These are phyloP conservation scores for Fusarium cicatricum DNA, from an alignment of 2,329 filamentous ascomycete genomes.

Conservation along the genomic window DNA sequence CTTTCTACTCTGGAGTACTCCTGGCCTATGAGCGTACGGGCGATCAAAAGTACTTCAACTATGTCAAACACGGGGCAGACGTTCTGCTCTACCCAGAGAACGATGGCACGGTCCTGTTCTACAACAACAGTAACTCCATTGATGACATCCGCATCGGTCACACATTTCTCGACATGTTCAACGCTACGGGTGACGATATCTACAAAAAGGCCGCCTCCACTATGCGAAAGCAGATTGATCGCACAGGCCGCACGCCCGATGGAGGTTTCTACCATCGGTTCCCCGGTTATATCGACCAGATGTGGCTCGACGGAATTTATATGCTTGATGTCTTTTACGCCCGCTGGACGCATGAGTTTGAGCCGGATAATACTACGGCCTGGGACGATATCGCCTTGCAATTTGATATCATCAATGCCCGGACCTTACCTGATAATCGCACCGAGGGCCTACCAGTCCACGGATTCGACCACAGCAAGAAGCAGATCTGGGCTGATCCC, in stretches of 20 bases:
- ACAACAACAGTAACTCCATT: slow-evolving; percentile 29
- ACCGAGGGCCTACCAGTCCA: slow-evolving; percentile 27
- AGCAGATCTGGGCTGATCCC: slow-evolving; percentile 30
- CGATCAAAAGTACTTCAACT: slow-evolving; percentile 35
- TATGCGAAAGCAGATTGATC: slow-evolving; percentile 26
- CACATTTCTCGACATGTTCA: slow-evolving; percentile 29
- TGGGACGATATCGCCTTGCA: slow-evolving; percentile 33
- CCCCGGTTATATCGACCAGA: slow-evolving; percentile 38
- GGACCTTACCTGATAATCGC: slow-evolving; percentile 5
- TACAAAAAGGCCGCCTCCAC: slow-evolving; percentile 24
- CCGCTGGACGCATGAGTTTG: slow-evolving; percentile 31
- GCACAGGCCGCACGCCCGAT: slow-evolving; percentile 23
- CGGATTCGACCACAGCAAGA: slow-evolving; percentile 28
- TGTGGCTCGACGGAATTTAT: slow-evolving; percentile 34
- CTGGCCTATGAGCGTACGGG: slow-evolving; percentile 33
- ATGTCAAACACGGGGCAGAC: slow-evolving; percentile 37
- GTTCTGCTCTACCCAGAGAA: slow-evolving; percentile 35
- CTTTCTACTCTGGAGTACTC: slow-evolving; percentile 28
- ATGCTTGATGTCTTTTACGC: slow-evolving; percentile 35
- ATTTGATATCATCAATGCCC: slow-evolving; percentile 23
- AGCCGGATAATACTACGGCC: slow-evolving; percentile 26
- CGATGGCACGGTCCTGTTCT: slow-evolving; percentile 32
- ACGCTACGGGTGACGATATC: slow-evolving; percentile 21
- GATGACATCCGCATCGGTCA: slow-evolving; percentile 30
- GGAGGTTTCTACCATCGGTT: slow-evolving; percentile 33